Conservation (phyloP, 2,329 filamentous ascomycete species). For the Botryotinia calthae region DNA sequence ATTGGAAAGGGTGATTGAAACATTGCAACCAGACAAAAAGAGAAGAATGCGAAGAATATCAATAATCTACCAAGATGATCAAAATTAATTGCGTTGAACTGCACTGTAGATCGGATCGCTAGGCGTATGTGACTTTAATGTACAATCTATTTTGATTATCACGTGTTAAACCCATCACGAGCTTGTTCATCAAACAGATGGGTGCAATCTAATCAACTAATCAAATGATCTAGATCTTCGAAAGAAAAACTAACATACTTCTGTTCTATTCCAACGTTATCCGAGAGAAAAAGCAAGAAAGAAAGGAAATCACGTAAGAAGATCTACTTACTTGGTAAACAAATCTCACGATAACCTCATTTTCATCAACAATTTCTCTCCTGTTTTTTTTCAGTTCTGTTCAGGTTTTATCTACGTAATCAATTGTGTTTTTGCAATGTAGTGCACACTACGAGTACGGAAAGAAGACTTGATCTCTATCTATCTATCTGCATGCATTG, state of each 20-base stretch:
- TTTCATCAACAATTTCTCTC: not conserved
- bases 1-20: not conserved
- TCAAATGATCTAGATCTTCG: not conserved
- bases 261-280: no score
- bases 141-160: not conserved
- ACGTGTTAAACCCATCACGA: not conserved
- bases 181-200: no score
- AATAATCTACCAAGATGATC: not conserved
- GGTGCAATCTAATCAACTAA: no score
- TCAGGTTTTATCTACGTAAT: not conserved
- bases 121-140: not conserved
- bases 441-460: no score
- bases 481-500: no score
- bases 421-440: not conserved
- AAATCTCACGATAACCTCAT: conserved; percentile 15
- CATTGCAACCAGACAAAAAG: not conserved
- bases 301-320: not conserved
- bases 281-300: not conserved
- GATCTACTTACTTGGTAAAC: not conserved
- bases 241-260: not conserved
- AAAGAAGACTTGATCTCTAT: no score
- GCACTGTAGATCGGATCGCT: not conserved
- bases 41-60: not conserved
- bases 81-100: not conserved
- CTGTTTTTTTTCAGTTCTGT: no score